Base-by-base conservation (phyloP, 2,329 filamentous ascomycete genomes). In the Venturia effusa region DNA sequence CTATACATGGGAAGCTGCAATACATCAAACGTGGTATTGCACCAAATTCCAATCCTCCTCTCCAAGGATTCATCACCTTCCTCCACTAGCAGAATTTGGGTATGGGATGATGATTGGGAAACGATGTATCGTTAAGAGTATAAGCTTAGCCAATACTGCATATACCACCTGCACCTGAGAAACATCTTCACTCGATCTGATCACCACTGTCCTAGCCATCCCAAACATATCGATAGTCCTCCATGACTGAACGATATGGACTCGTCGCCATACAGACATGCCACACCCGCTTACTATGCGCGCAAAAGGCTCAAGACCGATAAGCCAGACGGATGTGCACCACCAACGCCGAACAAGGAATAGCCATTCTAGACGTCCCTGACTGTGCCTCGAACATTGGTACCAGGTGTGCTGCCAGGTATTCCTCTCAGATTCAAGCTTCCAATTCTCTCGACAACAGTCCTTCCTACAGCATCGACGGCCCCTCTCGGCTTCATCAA, bases 401-500 rank as follows among this genome's bases (percentile, higher is more conserved):
- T 15, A n/a, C 61, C 61, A 32, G 51, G 27, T 8, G 51, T 57
- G 6, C 24, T 19, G 11, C 61, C 61, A 64, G 24, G 19, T 5
- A 43, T n/a, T 10, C 59, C 65, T 48, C 88, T 79, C 55, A 95
- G 77, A 71, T 90, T 92, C 67, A 94, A 84, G 64, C 87, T 88
- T 7, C 91, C 90, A 69, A 97, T 94, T 37, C 92, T 83, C 66
- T 88, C 89, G 24, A 96, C 91, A 62, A 97, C 85, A 68, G 92
- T 93, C 74, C 88, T 93, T 0, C 93, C 93, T 0, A 97, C 92
- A 0, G 92, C 92, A 75, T 97, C 93, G 2, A 97, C 92, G 0
- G 93, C 93, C 0, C 92, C 93, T 65, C 92, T 84, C 0, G 94
- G 94, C 40, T 89, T 91, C 30, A 91, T 85, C 66, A 99, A 75